Evolutionary conservation across 495 filamentous ascomycete genomes (phyloP).

Genomic region (Annulohypoxylon nitens): DNA sequence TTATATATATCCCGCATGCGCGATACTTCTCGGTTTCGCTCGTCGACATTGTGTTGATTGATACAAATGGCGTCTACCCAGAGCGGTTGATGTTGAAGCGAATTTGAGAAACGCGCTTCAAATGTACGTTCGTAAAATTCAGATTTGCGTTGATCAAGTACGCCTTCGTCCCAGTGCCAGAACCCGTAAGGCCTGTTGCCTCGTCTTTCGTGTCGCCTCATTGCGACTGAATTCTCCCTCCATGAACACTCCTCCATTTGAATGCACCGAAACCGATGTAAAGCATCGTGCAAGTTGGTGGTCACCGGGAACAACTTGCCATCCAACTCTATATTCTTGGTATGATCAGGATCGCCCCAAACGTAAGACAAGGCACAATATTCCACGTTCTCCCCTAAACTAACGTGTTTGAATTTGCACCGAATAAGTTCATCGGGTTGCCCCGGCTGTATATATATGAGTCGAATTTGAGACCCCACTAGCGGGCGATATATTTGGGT

Average conservation of each 20-base stretch:
- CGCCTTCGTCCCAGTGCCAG: background rate
- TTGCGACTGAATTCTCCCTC: background rate
- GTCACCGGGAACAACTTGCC: background rate
- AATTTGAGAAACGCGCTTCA: background rate
- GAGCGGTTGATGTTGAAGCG: background rate
- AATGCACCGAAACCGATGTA: background rate
- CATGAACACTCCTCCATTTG: background rate
- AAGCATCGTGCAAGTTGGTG: background rate
- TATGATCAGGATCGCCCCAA: background rate
- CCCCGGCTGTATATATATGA: background rate
- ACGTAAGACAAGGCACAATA: background rate
- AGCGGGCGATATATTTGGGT: background rate
- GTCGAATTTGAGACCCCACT: background rate
- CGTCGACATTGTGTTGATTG: background rate
- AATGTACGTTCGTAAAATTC: background rate
- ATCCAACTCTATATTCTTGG: background rate
- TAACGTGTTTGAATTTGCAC: background rate
- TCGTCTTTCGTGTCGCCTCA: background rate
- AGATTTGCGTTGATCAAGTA: background rate
- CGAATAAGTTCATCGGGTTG: background rate
- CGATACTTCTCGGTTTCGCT: background rate
- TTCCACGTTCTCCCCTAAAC: background rate
- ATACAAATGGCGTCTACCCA: constrained; percentile 2
- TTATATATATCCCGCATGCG: background rate
- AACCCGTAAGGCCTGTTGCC: background rate